Conservation (phyloP, 768 basidiomycete genomes). For the Suillus bovinus region DNA sequence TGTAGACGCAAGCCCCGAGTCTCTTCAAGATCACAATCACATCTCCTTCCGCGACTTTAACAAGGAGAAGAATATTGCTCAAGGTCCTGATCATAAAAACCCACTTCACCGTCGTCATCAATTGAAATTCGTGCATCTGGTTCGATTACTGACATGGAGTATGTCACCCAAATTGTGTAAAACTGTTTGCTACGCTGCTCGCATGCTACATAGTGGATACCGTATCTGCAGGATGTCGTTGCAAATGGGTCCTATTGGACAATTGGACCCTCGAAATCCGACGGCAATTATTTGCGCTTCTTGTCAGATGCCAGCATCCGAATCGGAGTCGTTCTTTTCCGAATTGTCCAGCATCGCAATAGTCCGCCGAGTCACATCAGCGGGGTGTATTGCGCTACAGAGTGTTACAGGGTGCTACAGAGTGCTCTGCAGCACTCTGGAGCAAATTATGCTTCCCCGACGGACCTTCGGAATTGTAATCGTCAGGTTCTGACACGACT, state of each 20-base stretch:
- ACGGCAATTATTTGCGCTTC: slow-evolving; percentile 13
- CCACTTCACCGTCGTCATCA: slow-evolving; percentile 22
- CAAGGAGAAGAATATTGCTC: slow-evolving; percentile 31
- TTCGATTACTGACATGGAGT: slow-evolving; percentile 28
- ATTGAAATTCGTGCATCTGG: neutral
- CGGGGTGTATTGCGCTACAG: too few relatives aligned
- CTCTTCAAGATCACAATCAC: slow-evolving; percentile 16
- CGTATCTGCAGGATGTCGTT: slow-evolving; percentile 21
- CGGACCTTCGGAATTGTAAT: slow-evolving; percentile 37
- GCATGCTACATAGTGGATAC: too few relatives aligned
- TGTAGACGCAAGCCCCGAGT: neutral
- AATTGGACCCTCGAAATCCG: neutral
- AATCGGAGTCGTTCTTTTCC: slow-evolving; percentile 3
- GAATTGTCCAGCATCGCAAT: slow-evolving; percentile 28
- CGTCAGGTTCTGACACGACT: slow-evolving; percentile 25
- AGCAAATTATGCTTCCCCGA: too few relatives aligned
- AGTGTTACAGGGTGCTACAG: too few relatives aligned
- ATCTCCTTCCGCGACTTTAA: slow-evolving; percentile 33
- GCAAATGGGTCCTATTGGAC: slow-evolving; percentile 4
- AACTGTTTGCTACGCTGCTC: slow-evolving; percentile 33
- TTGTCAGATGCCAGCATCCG: slow-evolving; percentile 4
- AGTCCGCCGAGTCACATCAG: slow-evolving; percentile 34
- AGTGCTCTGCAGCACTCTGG: too few relatives aligned
- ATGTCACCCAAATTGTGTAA: slow-evolving; percentile 36
- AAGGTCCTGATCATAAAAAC: slow-evolving; percentile 29